Conservation (phyloP, 2,329 filamentous ascomycete species). For the Penicillium brasilianum region DNA sequence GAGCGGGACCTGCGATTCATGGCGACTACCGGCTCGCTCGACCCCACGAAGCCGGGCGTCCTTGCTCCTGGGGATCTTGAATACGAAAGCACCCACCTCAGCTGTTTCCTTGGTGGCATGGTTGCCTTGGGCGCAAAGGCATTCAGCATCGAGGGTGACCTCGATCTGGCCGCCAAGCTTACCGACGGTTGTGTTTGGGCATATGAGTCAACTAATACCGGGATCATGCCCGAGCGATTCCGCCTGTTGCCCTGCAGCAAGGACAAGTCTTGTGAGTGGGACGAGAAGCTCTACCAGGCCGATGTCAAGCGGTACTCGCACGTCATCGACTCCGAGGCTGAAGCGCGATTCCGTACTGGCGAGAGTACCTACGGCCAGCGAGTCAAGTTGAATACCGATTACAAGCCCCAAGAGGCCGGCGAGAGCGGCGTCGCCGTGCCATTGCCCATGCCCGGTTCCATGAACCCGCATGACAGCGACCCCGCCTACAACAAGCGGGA, state of each 20-base stretch:
- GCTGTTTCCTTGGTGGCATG: slow-evolving; percentile 67
- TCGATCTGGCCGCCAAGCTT: slow-evolving; percentile 61
- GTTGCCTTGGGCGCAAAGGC: slow-evolving; percentile 64
- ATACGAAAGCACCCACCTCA: slow-evolving; percentile 62
- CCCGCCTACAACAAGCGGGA: slow-evolving; percentile 27
- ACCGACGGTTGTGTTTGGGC: slow-evolving; percentile 68
- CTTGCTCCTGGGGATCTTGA: slow-evolving; percentile 39
- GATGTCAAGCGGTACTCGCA: slow-evolving; percentile 51
- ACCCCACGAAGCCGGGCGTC: slow-evolving; percentile 26
- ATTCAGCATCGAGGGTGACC: slow-evolving; percentile 59
- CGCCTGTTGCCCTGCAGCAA: slow-evolving; percentile 58
- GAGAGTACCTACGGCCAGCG: slow-evolving; percentile 33
- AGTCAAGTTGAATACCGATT: slow-evolving; percentile 24
- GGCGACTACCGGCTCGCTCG: slow-evolving; percentile 37
- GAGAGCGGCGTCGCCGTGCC: slow-evolving; percentile 19
- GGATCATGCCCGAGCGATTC: slow-evolving; percentile 67
- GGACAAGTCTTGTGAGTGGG: slow-evolving; percentile 55
- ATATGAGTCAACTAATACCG: slow-evolving; percentile 60
- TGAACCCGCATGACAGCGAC: slow-evolving; percentile 30
- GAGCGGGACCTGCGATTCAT: slow-evolving; percentile 49
- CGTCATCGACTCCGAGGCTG: slow-evolving; percentile 45
- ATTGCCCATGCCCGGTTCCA: slow-evolving; percentile 31
- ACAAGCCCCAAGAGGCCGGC: slow-evolving; percentile 12
- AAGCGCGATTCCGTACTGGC: slow-evolving; percentile 34
- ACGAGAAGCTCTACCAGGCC: slow-evolving; percentile 45